A percentile compares a stretch with the other conserved stretches of the same genome.
These are phyloP conservation scores for Smallanthus sonchifolius DNA, from an alignment of 129 eudicot genomes.

Conservation along the genomic window DNA sequence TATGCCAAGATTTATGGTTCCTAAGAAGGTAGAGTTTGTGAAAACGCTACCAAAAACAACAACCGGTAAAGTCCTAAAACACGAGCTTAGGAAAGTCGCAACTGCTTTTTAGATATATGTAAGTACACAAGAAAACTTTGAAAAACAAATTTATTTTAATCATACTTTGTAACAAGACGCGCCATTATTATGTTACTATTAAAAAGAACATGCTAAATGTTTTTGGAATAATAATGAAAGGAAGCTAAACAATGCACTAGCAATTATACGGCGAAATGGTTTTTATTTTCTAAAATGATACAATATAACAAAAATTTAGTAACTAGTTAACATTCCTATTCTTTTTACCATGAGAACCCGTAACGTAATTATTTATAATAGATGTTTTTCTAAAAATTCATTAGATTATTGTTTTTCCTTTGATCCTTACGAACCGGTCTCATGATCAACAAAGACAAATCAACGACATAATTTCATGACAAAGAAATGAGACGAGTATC, in stretches of 20 bases:
- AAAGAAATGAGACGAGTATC: too few relatives aligned
- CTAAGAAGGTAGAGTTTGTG: background rate
- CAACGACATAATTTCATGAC: too few relatives aligned
- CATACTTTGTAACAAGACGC: background rate
- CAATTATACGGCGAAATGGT: background rate
- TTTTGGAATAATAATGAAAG: background rate
- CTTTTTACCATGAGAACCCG: too few relatives aligned
- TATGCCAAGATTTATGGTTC: slow-evolving; percentile 2
- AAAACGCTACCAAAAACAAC: background rate
- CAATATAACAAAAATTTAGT: too few relatives aligned
- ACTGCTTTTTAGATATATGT: background rate
- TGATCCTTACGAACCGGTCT: too few relatives aligned
- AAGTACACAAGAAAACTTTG: background rate
- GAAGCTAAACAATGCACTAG: background rate
- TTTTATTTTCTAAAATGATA: background rate
- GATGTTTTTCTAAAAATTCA: too few relatives aligned
- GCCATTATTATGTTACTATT: background rate
- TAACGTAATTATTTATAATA: too few relatives aligned
- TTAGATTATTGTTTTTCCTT: too few relatives aligned
- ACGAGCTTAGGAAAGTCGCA: background rate
- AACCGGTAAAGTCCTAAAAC: background rate
- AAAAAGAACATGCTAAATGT: background rate
- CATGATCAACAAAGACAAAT: too few relatives aligned
- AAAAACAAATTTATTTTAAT: background rate
- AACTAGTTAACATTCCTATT: too few relatives aligned